These are phyloP conservation scores for Selaginella moellendorffii DNA, from an alignment of 75 land plant species.

Conservation along the genomic window DNA sequence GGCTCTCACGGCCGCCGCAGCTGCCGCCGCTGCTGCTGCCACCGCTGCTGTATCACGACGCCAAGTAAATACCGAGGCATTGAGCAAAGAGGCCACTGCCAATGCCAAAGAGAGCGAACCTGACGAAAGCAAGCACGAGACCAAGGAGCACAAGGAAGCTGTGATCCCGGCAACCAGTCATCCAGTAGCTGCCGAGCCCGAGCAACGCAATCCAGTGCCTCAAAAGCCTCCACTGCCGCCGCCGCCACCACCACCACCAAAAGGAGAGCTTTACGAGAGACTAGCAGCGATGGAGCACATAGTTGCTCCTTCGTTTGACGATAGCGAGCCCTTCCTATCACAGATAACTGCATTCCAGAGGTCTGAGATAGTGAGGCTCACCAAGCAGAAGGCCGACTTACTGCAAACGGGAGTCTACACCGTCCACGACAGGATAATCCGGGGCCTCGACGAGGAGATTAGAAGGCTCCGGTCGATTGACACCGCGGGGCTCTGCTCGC, in stretches of 20 bases:
- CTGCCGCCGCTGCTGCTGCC: constrained; percentile 1
- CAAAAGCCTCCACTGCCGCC: too few species aligned
- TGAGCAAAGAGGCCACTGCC: too few species aligned
- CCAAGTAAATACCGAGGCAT: too few species aligned
- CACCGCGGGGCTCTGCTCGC: background rate
- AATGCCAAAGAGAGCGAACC: too few species aligned
- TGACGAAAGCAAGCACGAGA: too few species aligned
- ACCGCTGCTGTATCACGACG: background rate
- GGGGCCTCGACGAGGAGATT: constrained; percentile 20
- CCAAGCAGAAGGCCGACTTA: constrained; percentile 14
- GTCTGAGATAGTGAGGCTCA: constrained; percentile 8
- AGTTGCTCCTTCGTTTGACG: background rate
- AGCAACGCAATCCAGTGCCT: too few species aligned
- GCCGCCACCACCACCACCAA: too few species aligned
- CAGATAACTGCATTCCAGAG: constrained; percentile 3
- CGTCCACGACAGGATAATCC: constrained; percentile 10
- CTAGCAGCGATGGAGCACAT: background rate
- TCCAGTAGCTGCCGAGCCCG: too few species aligned
- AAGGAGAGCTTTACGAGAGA: too few species aligned
- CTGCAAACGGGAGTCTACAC: constrained; percentile 18
- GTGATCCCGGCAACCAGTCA: too few species aligned
- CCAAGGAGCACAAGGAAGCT: too few species aligned
- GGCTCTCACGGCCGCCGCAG: background rate
- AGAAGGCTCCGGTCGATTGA: constrained; percentile 8
- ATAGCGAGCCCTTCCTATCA: background rate